Evolutionary conservation across 352 stramenopile genomes (phyloP).

Genomic region (Phytopythium litorale): DNA sequence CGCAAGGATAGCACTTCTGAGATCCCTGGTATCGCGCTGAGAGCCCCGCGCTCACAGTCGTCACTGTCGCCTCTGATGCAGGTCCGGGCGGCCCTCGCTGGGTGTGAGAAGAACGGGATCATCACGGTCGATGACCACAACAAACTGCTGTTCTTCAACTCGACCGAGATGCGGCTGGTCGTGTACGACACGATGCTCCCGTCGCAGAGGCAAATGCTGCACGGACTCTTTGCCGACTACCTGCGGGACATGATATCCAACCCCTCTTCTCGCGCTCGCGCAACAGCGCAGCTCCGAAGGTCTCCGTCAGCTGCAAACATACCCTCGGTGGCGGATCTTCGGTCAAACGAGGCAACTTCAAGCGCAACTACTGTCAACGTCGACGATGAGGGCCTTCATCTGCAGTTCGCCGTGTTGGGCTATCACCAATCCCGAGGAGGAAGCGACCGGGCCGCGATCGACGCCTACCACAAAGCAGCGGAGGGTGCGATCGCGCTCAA

Average conservation of each 20-base stretch:
- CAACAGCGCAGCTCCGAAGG: not conserved
- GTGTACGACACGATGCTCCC: conserved; percentile 46
- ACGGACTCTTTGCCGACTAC: conserved; percentile 58
- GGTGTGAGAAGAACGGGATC: conserved; percentile 59
- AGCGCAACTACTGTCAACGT: not conserved
- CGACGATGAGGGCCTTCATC: conserved; percentile 17
- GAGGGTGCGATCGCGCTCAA: conserved; percentile 53
- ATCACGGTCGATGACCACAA: conserved; percentile 47
- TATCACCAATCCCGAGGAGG: conserved; percentile 61
- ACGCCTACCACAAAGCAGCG: conserved; percentile 55
- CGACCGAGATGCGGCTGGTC: conserved; percentile 48
- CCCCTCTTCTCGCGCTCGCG: not conserved
- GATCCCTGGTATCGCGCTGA: conserved; percentile 25
- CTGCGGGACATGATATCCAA: conserved; percentile 28
- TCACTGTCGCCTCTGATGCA: conserved; percentile 41
- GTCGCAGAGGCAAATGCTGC: conserved; percentile 60
- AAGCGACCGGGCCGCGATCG: conserved; percentile 46
- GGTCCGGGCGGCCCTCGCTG: conserved; percentile 50
- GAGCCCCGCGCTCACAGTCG: conserved; percentile 32
- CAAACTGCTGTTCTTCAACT: conserved; percentile 64
- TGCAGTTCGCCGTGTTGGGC: conserved; percentile 56
- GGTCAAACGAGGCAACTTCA: not conserved
- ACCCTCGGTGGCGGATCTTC: not conserved
- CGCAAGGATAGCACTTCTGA: conserved; percentile 30
- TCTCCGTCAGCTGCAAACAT: not conserved